Percentiles rank a stretch among this genome's conserved stretches.
Conservation (phyloP, 306 rosid genomes). For the Prunus mume region DNA sequence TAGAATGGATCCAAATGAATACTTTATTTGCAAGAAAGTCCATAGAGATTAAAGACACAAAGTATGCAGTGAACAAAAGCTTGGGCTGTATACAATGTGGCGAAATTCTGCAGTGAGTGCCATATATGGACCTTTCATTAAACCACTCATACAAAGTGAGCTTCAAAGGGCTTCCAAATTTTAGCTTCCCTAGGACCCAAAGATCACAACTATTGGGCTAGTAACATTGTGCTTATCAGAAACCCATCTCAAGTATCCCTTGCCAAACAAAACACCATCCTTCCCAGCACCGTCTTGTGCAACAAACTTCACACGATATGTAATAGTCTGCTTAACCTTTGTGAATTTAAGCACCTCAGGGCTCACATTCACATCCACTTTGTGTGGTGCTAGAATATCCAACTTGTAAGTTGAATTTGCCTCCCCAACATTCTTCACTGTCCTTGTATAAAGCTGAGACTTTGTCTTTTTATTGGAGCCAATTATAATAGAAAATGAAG, state of each 20-base stretch:
- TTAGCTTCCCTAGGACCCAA: neutral
- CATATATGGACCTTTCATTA: no score
- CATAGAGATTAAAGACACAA: no score
- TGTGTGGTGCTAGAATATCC: constrained; percentile 25
- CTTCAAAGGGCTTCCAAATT: neutral
- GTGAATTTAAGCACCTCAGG: constrained; percentile 33
- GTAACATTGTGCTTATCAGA: constrained; percentile 35
- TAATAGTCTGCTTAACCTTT: constrained; percentile 33
- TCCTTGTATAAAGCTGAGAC: constrained; percentile 39
- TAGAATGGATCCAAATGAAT: neutral
- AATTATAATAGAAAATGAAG: constrained; percentile 41
- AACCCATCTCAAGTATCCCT: constrained; percentile 47
- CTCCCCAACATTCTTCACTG: constrained; percentile 51
- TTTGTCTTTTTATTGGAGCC: neutral
- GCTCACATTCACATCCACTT: constrained; percentile 13
- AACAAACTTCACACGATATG: constrained; percentile 24
- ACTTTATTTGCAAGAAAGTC: neutral
- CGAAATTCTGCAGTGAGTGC: no score
- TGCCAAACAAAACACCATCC: constrained; percentile 18
- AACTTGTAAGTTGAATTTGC: constrained; percentile 31
- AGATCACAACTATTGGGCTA: constrained; percentile 37
- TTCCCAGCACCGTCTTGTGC: constrained; percentile 5
- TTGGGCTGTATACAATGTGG: no score
- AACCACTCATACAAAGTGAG: neutral
- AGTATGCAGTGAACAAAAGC: no score